phyloP scores from a whole-genome alignment of 768 basidiomycete species.

The Collybia mongolica region DNA sequence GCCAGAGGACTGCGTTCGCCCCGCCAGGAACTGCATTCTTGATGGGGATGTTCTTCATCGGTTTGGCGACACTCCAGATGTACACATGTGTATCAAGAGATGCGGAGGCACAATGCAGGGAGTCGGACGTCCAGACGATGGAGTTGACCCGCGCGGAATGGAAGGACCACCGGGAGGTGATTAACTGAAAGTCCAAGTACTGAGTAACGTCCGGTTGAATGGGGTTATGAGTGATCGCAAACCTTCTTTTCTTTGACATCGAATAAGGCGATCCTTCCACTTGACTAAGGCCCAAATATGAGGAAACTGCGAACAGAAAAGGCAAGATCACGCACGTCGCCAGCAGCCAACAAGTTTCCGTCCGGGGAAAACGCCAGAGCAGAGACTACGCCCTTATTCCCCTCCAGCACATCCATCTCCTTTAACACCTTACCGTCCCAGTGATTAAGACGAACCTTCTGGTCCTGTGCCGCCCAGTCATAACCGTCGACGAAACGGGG shows the following conservation, averaged over 20 bases:
- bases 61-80: constrained; percentile 75
- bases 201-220: no score
- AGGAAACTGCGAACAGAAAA: constrained; percentile 1
- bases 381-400: constrained; percentile 69
- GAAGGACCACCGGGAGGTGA: constrained; percentile 81
- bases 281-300: constrained; percentile 46
- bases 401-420: constrained; percentile 57
- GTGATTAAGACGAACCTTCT: constrained; percentile 69
- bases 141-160: constrained; percentile 83
- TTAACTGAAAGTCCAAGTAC: constrained; percentile 35
- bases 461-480: constrained; percentile 44
- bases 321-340: constrained; percentile 65
- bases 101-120: constrained; percentile 78
- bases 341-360: constrained; percentile 71
- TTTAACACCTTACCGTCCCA: constrained; percentile 69
- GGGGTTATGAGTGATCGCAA: constrained; percentile 3
- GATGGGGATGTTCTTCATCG: constrained; percentile 74
- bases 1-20: constrained; percentile 79
- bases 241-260: constrained; percentile 69
- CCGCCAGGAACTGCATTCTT: constrained; percentile 88
- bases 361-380: constrained; percentile 81
- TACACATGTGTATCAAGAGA: constrained; percentile 94
- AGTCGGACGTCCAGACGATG: constrained; percentile 73
- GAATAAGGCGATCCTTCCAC: constrained; percentile 79
- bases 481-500: no score